phyloP scores from a whole-genome alignment of 2,329 filamentous ascomycete genomes.

The Colletotrichum sublineola region DNA sequence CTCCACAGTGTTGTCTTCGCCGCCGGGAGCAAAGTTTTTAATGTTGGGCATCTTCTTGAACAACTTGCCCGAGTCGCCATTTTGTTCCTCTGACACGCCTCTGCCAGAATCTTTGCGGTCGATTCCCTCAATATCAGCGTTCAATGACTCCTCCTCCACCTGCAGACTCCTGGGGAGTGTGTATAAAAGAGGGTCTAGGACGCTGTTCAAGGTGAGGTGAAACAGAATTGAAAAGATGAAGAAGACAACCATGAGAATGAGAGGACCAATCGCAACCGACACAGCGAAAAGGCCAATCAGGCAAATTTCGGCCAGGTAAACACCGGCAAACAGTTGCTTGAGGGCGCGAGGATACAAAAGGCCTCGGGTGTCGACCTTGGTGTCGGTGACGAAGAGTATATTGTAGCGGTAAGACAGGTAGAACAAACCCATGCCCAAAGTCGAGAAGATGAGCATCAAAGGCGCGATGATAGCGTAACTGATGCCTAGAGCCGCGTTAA shows the following conservation, averaged over 20 bases:
- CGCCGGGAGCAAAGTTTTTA: conserved; percentile 38
- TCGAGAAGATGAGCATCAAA: conserved; percentile 83
- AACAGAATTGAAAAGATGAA: conserved; percentile 82
- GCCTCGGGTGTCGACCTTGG: conserved; percentile 87
- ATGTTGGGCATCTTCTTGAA: conserved; percentile 42
- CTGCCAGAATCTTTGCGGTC: conserved; percentile 43
- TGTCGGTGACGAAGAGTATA: conserved; percentile 83
- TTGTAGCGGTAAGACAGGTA: conserved; percentile 91
- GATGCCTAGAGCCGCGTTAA: conserved; percentile 62
- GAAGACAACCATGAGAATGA: conserved; percentile 81
- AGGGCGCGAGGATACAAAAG: conserved; percentile 89
- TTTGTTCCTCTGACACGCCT: conserved; percentile 37
- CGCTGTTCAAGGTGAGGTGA: conserved; percentile 78
- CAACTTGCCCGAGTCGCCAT: conserved; percentile 42
- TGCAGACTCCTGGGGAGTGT: conserved; percentile 75
- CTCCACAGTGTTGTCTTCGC: conserved; percentile 47
- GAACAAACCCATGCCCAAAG: conserved; percentile 81
- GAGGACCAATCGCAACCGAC: conserved; percentile 74
- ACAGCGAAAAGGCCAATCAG: conserved; percentile 86
- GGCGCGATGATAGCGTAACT: conserved; percentile 89
- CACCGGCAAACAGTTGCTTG: conserved; percentile 85
- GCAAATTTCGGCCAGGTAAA: conserved; percentile 85
- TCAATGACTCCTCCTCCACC: conserved; percentile 56
- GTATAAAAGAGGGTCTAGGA: conserved; percentile 78
- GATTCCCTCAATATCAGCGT: conserved; percentile 32